Evolutionary conservation across 2,329 filamentous ascomycete species (phyloP).

Genomic region (Verticillium isaacii): DNA sequence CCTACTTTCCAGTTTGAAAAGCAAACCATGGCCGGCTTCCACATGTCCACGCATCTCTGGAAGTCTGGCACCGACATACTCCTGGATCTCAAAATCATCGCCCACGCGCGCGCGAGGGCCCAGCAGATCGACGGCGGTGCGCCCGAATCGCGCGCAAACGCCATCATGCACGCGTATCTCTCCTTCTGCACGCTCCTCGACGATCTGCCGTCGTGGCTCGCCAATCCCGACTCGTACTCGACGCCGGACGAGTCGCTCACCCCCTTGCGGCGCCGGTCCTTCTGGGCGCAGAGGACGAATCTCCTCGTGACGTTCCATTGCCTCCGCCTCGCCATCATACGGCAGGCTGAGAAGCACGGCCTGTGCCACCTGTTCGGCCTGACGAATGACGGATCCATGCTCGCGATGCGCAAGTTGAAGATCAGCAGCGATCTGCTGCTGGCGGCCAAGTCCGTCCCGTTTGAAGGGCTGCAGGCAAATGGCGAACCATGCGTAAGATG

Average conservation of each 20-base stretch:
- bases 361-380: not conserved
- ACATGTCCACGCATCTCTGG: not conserved
- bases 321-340: conserved; percentile 31
- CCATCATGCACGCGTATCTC: not conserved
- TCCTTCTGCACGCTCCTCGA: not conserved
- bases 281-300: conserved; percentile 33
- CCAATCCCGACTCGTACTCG: not conserved
- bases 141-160: not conserved
- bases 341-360: not conserved
- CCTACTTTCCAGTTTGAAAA: not conserved
- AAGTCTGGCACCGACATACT: not conserved
- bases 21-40: not conserved
- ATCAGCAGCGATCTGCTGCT: conserved; percentile 37
- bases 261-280: conserved; percentile 2
- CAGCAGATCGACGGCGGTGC: not conserved
- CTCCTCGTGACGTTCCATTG: conserved; percentile 34
- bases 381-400: not conserved
- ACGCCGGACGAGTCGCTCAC: not conserved
- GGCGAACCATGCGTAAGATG: conserved; percentile 30
- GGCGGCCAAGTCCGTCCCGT: conserved; percentile 33
- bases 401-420: conserved; percentile 26
- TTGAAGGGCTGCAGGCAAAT: conserved; percentile 34
- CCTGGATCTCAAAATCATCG: not conserved
- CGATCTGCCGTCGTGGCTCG: not conserved
- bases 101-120: not conserved